A percentile compares a stretch with the other conserved stretches of the same genome.
phyloP scores from a whole-genome alignment of 1,139 yeast species.

The Saccharomyces pastorianus region DNA sequence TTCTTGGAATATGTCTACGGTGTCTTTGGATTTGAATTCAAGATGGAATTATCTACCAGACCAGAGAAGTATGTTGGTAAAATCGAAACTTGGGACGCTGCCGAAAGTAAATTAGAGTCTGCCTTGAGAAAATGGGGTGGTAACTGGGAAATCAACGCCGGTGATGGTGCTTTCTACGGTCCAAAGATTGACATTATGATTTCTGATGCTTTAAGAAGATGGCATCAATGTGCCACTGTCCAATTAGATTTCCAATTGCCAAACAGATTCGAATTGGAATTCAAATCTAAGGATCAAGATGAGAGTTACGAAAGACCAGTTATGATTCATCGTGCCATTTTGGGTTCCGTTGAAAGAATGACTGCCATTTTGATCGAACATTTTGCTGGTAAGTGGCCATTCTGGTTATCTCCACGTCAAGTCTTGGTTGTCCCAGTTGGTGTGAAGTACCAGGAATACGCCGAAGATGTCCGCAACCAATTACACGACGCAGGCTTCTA shows the following conservation, averaged over 20 bases:
- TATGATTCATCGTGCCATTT: constrained; percentile 96
- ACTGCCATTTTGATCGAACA: constrained; percentile 95
- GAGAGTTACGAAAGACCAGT: constrained; percentile 61
- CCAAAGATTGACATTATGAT: constrained; percentile 95
- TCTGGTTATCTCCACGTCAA: constrained; percentile 98
- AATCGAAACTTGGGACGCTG: constrained; percentile 77
- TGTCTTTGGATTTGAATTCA: constrained; percentile 78
- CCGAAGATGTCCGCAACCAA: constrained; percentile 63
- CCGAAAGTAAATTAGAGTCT: constrained; percentile 67
- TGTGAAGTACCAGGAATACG: constrained; percentile 82
- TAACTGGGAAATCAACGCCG: constrained; percentile 85
- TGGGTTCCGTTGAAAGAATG: constrained; percentile 98
- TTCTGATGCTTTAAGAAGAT: constrained; percentile 83
- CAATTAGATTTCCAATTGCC: constrained; percentile 98
- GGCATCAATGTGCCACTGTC: constrained; percentile 97
- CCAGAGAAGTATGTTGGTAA: constrained; percentile 91
- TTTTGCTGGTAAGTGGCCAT: constrained; percentile 97
- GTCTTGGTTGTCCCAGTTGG: constrained; percentile 92
- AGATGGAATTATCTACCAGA: constrained; percentile 86
- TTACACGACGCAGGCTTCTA: constrained; percentile 66
- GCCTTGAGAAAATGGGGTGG: constrained; percentile 75
- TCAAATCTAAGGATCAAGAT: constrained; percentile 54
- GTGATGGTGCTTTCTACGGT: constrained; percentile 98
- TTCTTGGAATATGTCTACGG: constrained; percentile 75
- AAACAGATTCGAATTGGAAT: constrained; percentile 78